phyloP scores from a whole-genome alignment of 106 monocot genomes.

The Dactylorhiza incarnata region DNA sequence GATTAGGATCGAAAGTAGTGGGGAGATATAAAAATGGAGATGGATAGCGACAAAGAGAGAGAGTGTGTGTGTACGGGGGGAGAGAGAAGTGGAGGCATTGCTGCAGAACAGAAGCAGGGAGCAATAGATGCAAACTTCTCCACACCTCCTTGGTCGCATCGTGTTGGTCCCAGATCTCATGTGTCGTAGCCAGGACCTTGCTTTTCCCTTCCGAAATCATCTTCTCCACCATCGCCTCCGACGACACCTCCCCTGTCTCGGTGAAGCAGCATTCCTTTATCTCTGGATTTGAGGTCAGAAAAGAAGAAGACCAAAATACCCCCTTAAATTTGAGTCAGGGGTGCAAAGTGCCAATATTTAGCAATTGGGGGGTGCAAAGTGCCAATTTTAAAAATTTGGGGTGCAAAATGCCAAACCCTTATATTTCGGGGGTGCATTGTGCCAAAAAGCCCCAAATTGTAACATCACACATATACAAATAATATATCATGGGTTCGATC shows the following conservation, averaged over 20 bases:
- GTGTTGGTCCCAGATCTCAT: conserved; percentile 61
- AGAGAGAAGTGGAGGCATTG: not conserved
- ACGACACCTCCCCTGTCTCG: conserved; percentile 46
- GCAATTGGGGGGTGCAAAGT: too few relatives aligned
- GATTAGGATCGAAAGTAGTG: not conserved
- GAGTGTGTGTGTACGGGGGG: not conserved
- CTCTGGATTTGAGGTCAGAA: too few relatives aligned
- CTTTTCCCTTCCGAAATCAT: conserved; percentile 50
- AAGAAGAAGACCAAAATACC: too few relatives aligned
- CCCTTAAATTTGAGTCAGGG: too few relatives aligned
- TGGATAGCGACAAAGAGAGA: not conserved
- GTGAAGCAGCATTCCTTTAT: too few relatives aligned
- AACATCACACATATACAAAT: too few relatives aligned
- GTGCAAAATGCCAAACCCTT: too few relatives aligned
- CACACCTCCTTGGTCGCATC: conserved; percentile 57
- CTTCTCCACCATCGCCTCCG: conserved; percentile 49
- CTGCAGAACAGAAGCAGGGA: not conserved
- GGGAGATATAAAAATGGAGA: not conserved
- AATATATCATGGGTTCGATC: too few relatives aligned
- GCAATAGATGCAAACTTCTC: conserved; percentile 26
- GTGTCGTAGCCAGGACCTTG: conserved; percentile 16
- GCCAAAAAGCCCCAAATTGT: too few relatives aligned
- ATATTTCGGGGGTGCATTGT: too few relatives aligned
- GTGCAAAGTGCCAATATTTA: too few relatives aligned
- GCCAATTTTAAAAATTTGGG: too few relatives aligned